Percentiles rank a stretch among this genome's conserved stretches.
Conservation (phyloP, 345 rosid genomes). For the Hibiscus syriacus region DNA sequence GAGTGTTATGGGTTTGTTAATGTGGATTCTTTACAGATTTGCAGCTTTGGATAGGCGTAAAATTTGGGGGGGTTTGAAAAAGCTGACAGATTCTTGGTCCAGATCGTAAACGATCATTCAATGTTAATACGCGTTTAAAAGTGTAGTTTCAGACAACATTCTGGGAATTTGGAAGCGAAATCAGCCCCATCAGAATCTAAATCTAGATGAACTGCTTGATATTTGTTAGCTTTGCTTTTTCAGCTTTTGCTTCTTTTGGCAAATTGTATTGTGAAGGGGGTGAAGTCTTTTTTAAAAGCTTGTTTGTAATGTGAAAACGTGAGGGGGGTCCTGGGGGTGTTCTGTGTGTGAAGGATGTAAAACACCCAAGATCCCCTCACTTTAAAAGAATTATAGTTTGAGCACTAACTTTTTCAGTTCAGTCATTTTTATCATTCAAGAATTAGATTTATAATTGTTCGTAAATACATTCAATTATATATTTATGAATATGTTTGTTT, state of each 20-base stretch:
- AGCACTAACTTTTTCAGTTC: constrained; percentile 4
- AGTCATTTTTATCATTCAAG: too few species aligned
- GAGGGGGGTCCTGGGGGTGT: too few species aligned
- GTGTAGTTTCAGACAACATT: not conserved
- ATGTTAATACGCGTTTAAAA: not conserved
- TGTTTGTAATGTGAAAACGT: constrained; percentile 9
- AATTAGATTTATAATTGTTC: too few species aligned
- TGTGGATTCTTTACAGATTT: constrained; percentile 26
- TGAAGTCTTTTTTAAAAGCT: not conserved
- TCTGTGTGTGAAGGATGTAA: too few species aligned
- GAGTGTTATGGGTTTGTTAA: not conserved
- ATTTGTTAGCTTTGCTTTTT: not conserved
- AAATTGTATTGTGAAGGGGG: too few species aligned
- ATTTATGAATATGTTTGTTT: too few species aligned
- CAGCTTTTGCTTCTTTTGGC: constrained; percentile 3
- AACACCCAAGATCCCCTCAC: too few species aligned
- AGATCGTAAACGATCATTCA: constrained; percentile 17
- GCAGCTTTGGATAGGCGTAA: constrained; percentile 16
- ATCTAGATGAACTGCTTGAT: not conserved
- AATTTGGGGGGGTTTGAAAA: constrained; percentile 19
- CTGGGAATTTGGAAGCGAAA: not conserved
- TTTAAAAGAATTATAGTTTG: constrained; percentile 14
- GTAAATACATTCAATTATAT: too few species aligned
- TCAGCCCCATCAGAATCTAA: too few species aligned
- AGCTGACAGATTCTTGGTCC: constrained; percentile 34